phyloP scores from a whole-genome alignment of 371 early-diverging fungal species.

The Blakeslea trispora region DNA sequence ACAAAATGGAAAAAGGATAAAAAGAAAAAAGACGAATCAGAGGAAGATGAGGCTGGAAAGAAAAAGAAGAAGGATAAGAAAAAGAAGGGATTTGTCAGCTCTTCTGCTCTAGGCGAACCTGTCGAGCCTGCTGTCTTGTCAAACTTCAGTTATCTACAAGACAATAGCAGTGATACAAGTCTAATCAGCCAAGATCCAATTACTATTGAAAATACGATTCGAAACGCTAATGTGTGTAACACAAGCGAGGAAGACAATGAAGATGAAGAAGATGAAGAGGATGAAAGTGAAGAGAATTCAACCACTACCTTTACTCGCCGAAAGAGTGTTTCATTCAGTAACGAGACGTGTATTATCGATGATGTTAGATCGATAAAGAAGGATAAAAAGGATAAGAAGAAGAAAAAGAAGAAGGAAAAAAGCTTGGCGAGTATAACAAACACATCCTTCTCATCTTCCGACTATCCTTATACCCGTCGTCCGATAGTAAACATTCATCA shows the following conservation, averaged over 20 bases:
- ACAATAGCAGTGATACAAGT: constrained; percentile 1
- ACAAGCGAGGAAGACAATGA: not conserved
- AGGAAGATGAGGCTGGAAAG: constrained; percentile 14
- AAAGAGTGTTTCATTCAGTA: constrained; percentile 21
- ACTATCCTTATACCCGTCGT: constrained; percentile 28
- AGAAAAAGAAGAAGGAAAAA: constrained; percentile 17
- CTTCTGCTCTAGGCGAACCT: constrained; percentile 21
- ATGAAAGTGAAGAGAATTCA: no score
- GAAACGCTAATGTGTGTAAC: constrained; percentile 11
- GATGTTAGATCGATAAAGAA: not conserved
- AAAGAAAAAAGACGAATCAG: constrained; percentile 21
- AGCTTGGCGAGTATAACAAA: constrained; percentile 14
- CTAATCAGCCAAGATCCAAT: constrained; percentile 15
- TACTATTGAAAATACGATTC: constrained; percentile 28
- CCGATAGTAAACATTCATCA: constrained; percentile 29
- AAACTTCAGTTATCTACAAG: not conserved
- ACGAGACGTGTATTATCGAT: constrained; percentile 11
- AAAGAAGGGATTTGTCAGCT: constrained; percentile 16
- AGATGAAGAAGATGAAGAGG: constrained; percentile 8
- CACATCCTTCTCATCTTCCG: constrained; percentile 14
- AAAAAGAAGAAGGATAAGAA: constrained; percentile 17
- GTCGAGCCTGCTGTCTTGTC: constrained; percentile 22
- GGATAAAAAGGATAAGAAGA: constrained; percentile 13
- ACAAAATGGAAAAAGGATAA: constrained; percentile 31
- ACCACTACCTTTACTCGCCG: not conserved